A percentile compares a stretch with the other conserved stretches of the same genome.
Evolutionary conservation across 164 flowering plant species (phyloP).

Genomic region (Malania oleifera): DNA sequence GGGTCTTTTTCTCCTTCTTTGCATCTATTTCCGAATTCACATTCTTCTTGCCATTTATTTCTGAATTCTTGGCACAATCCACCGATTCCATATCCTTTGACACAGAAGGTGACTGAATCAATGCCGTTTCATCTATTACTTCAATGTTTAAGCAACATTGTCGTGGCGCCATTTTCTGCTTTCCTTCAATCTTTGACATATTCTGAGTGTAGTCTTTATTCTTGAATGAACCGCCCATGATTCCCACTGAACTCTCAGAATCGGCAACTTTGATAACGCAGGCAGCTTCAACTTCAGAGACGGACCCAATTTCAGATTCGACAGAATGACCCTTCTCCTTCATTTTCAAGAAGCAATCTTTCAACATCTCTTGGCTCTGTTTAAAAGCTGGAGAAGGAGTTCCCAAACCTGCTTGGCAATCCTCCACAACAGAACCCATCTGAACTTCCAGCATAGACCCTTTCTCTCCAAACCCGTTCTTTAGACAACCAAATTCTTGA

Average conservation of each 20-base stretch:
- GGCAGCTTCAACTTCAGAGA: not conserved
- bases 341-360: not conserved
- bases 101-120: conserved; percentile 2
- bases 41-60: not conserved
- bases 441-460: not conserved
- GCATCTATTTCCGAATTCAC: not conserved
- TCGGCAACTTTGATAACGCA: too few species aligned
- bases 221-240: too few species aligned
- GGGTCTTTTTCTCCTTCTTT: not conserved
- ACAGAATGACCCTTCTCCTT: too few species aligned
- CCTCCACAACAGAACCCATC: not conserved
- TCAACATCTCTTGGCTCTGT: not conserved
- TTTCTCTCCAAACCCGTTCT: not conserved
- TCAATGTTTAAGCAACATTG: not conserved
- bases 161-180: not conserved
- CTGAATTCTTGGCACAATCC: not conserved
- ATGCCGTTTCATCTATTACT: not conserved
- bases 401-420: not conserved
- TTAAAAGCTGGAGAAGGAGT: too few species aligned
- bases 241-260: too few species aligned
- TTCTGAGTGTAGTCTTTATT: too few species aligned
- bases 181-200: not conserved
- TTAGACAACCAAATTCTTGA: not conserved
- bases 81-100: not conserved
- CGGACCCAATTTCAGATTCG: not conserved